Percentiles rank a stretch among this genome's conserved stretches.
phyloP scores from a whole-genome alignment of 2,329 filamentous ascomycete genomes.

The Herpotrichia juniperi region DNA sequence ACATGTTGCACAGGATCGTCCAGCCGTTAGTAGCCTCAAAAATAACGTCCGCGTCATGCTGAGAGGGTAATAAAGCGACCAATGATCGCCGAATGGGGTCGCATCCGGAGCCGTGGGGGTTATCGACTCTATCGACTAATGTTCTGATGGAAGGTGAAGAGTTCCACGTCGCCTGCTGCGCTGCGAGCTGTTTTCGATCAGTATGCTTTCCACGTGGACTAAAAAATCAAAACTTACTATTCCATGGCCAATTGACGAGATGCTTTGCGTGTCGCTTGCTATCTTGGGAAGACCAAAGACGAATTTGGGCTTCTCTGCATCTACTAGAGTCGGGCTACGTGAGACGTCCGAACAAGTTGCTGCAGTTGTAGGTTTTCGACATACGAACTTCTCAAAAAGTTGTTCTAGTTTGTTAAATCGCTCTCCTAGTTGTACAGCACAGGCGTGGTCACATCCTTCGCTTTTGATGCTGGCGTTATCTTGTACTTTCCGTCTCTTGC shows the following conservation, averaged over 20 bases:
- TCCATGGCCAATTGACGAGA: conserved; percentile 34
- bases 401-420: conserved; percentile 42
- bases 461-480: conserved; percentile 18
- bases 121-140: conserved; percentile 23
- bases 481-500: conserved; percentile 38
- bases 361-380: conserved; percentile 30
- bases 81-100: conserved; percentile 31
- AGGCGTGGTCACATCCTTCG: conserved; percentile 25
- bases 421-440: conserved; percentile 38
- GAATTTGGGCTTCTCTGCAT: conserved; percentile 26
- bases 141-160: conserved; percentile 36
- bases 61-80: conserved; percentile 37
- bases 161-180: conserved; percentile 32
- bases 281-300: conserved; percentile 25
- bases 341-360: conserved; percentile 14
- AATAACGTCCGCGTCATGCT: conserved; percentile 43
- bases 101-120: conserved; percentile 2
- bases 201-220: background rate
- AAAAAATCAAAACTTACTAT: conserved; percentile 30
- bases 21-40: conserved; percentile 45
- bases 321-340: conserved; percentile 26
- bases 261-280: conserved; percentile 30
- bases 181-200: conserved; percentile 27
- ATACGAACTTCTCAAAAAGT: conserved; percentile 43
- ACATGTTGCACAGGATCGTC: conserved; percentile 38